Evolutionary conservation across 495 filamentous ascomycete species (phyloP), one percentile per base, ranked within the genome.

Genomic region (Talaromyces adpressus): DNA sequence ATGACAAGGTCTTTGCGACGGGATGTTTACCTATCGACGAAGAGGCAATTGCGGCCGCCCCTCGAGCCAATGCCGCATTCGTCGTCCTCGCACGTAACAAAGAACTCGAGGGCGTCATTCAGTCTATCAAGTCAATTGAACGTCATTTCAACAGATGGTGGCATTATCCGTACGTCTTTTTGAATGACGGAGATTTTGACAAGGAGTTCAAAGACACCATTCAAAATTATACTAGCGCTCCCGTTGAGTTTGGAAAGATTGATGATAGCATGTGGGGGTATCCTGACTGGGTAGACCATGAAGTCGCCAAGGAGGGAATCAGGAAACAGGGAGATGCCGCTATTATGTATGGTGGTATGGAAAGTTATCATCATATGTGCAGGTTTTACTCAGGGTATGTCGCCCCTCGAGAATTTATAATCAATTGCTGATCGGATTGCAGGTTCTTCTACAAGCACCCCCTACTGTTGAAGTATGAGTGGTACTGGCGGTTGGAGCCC

Each of bases 331-430:
- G 94, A 69, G 94, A 99, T 78, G 87, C 88, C 60, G 94, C 95
- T 41, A 97, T 99, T 77, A 99, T 99, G 94, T 99, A 99, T 74
- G 94, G 94, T 75, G 94, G 94, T 23, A 93, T 99, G 86, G 95
- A 97, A 70, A 97, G 92, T 77, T 99, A 99, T 73, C 94, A 99
- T 72, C 89, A 95, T 78, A 96, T 96, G 91, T 96, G 91, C 76
- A 83, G 95, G 61, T 99, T 99, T 81, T 99, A 99, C 80, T 98
- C 94, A 65, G 94, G 94, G 91, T 96, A 76, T 71, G 76, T 75
- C 12, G 23, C 18, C 61, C 75, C 12, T 51, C 34, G 3, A 18
- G 34, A 14, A 5, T 9, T 5, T 4, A 41, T 41, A 16, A 5
- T n/a, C 20, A 22, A 6, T 57, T 32, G 8, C 47, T 20, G 29